A percentile compares a stretch with the other conserved stretches of the same genome.
These are phyloP conservation scores for Acrodontium crateriforme DNA, from an alignment of 2,329 filamentous ascomycete genomes.

Conservation along the genomic window DNA sequence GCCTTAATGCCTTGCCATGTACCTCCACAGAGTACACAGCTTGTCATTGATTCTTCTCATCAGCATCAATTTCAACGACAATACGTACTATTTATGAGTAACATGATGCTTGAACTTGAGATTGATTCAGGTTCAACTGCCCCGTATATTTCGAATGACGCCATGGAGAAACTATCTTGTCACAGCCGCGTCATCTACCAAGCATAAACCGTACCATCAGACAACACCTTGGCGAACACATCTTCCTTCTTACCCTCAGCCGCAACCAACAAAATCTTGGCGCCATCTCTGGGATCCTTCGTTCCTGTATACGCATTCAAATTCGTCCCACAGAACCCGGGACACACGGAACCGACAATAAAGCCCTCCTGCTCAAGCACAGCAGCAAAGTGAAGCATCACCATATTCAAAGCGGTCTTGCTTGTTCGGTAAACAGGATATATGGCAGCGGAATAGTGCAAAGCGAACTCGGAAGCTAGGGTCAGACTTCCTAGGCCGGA, in stretches of 20 bases:
- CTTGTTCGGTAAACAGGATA: slow-evolving; percentile 30
- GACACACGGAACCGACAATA: slow-evolving; percentile 31
- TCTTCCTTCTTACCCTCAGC: too few species aligned
- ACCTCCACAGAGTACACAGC: slow-evolving; percentile 26
- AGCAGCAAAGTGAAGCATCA: slow-evolving; percentile 32
- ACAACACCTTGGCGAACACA: too few species aligned
- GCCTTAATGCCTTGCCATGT: slow-evolving; percentile 30
- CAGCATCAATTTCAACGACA: too few species aligned
- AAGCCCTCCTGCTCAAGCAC: slow-evolving; percentile 24
- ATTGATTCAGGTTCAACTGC: too few species aligned
- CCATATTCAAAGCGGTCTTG: slow-evolving; percentile 32
- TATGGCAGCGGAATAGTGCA: slow-evolving; percentile 18
- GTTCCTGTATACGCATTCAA: slow-evolving; percentile 22
- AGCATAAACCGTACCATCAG: too few species aligned
- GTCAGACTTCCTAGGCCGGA: slow-evolving; percentile 11
- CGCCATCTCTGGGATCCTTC: slow-evolving; percentile 17
- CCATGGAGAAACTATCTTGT: too few species aligned
- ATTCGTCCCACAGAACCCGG: slow-evolving; percentile 30
- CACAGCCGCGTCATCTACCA: too few species aligned
- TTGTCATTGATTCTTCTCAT: too few species aligned
- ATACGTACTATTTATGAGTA: too few species aligned
- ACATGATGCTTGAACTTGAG: too few species aligned
- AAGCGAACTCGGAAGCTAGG: slow-evolving; percentile 3
- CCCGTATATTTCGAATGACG: too few species aligned
- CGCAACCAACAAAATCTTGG: slow-evolving; percentile 12